A percentile compares a stretch with the other conserved stretches of the same genome.
Conservation (phyloP, 1,284 basidiomycete species). For the Marasmius sp. region DNA sequence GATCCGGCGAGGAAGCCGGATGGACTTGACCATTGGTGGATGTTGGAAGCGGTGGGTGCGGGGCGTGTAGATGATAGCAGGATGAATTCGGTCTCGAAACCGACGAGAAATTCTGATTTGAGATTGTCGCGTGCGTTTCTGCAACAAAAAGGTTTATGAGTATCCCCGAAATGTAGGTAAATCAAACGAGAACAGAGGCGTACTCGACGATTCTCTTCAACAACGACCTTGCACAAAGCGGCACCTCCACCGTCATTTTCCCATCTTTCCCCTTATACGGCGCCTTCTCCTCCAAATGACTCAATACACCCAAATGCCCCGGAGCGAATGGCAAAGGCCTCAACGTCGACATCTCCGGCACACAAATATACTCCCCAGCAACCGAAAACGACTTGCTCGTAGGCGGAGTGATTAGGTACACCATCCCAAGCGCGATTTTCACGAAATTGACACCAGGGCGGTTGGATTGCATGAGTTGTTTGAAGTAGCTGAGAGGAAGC, state of each 20-base stretch:
- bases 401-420: slow-evolving; percentile 17
- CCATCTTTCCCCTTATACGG: slow-evolving; percentile 8
- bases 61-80: slow-evolving; percentile 56
- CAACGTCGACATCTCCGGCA: slow-evolving; percentile 16
- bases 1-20: slow-evolving; percentile 43
- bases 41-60: slow-evolving; percentile 40
- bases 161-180: neutral
- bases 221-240: slow-evolving; percentile 19
- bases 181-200: slow-evolving; percentile 11
- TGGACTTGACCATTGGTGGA: slow-evolving; percentile 52
- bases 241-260: slow-evolving; percentile 6
- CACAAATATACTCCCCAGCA: slow-evolving; percentile 20
- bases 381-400: slow-evolving; percentile 10
- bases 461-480: slow-evolving; percentile 17
- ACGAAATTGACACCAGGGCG: slow-evolving; percentile 21
- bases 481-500: slow-evolving; percentile 19
- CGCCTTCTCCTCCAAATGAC: slow-evolving; percentile 21
- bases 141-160: neutral
- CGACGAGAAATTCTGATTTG: slow-evolving; percentile 57
- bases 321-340: slow-evolving; percentile 18
- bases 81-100: slow-evolving; percentile 70
- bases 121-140: slow-evolving; percentile 38
- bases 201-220: slow-evolving; percentile 18
- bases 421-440: slow-evolving; percentile 18
- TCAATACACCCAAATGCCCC: slow-evolving; percentile 17